Percentiles rank a stretch among this genome's conserved stretches.
Conservation (phyloP, 2,329 filamentous ascomycete genomes). For the Ceratocystiopsis brevicomis region DNA sequence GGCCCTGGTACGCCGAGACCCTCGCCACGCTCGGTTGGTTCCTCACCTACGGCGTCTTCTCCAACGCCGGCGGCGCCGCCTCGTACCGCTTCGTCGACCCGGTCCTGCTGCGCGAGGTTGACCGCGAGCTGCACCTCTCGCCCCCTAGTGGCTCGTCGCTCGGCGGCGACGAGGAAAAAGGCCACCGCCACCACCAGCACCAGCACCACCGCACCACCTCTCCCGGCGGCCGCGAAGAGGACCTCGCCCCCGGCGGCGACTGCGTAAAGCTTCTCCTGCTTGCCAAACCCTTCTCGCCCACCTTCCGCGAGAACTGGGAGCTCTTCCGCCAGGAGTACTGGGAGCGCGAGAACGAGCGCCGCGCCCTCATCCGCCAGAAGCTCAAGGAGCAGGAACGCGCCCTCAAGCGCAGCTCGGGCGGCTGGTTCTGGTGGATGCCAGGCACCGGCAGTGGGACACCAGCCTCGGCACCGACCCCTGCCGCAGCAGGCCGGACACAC, state of each 20-base stretch:
- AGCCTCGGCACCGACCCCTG: background rate
- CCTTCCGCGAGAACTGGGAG: conserved; percentile 95
- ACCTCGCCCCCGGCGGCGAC: conserved; percentile 75
- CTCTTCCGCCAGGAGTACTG: conserved; percentile 86
- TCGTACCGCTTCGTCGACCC: conserved; percentile 65
- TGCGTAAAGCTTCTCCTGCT: conserved; percentile 78
- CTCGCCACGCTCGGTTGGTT: conserved; percentile 57
- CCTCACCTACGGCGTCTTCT: conserved; percentile 56
- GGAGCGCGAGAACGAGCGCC: conserved; percentile 87
- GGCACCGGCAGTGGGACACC: conserved; percentile 27
- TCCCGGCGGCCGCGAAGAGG: conserved; percentile 54
- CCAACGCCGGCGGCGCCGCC: conserved; percentile 40
- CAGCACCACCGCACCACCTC: background rate
- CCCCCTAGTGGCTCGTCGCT: conserved; percentile 16
- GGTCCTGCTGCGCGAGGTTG: conserved; percentile 36
- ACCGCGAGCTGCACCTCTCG: conserved; percentile 34
- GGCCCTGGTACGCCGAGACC: conserved; percentile 64
- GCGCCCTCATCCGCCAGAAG: conserved; percentile 51
- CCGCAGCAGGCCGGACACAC: background rate
- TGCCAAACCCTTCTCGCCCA: conserved; percentile 85
- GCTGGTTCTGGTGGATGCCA: conserved; percentile 76
- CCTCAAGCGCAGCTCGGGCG: conserved; percentile 46
- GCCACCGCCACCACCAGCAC: background rate
- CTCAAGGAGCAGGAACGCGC: conserved; percentile 50
- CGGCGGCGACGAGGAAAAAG: conserved; percentile 7